Base-by-base conservation (phyloP, 345 rosid species). In the Eucalyptus urophylla region DNA sequence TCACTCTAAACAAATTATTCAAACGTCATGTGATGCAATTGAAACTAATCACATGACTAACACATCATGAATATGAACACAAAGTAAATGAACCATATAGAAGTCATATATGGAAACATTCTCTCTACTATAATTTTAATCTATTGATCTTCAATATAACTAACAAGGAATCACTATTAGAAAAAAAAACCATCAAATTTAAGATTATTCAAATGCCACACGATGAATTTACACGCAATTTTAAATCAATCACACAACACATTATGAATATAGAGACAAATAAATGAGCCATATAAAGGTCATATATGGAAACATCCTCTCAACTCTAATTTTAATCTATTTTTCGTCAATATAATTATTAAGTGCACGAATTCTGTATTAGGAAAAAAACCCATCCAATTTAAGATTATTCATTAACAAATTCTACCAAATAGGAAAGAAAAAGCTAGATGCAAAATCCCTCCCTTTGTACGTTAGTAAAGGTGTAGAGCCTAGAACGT, bases 31-130 rank as follows among this genome's bases (percentile, higher is more conserved):
- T 31, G 80, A 5, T 3, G 22, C 76, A n/a, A 67, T n/a, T 67
- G 3, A 7, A 67, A 16, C 5, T 3, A 67, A 3, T 67, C 3
- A n/a, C 3, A 1, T 0, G 3, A 0, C 40, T n/a, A n/a, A 5
- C 40, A 31, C 8, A 31, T 67, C 17, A 29, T 6, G 5, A 29
- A 62, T 62, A 62, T 4, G 40, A 4, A 31, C 40, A n/a, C 40
- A 67, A 0, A 31, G 19, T 65, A 29, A 65, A 65, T 14, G 72
- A 29, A 3, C 6, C 40, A n/a, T n/a, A 8, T 14, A 31, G 17
- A 2, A n/a, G 40, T 11, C 11, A 31, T 15, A 15, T n/a, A 31
- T n/a, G 16, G 16, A 65, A n/a, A 65, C 40, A 14, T 65, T n/a
- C 21, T 65, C 6, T 14, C 37, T 1, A 65, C 11, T 65, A 19